Base-by-base conservation (phyloP, 2,329 filamentous ascomycete species). In the Penicillium sclerotigenum region DNA sequence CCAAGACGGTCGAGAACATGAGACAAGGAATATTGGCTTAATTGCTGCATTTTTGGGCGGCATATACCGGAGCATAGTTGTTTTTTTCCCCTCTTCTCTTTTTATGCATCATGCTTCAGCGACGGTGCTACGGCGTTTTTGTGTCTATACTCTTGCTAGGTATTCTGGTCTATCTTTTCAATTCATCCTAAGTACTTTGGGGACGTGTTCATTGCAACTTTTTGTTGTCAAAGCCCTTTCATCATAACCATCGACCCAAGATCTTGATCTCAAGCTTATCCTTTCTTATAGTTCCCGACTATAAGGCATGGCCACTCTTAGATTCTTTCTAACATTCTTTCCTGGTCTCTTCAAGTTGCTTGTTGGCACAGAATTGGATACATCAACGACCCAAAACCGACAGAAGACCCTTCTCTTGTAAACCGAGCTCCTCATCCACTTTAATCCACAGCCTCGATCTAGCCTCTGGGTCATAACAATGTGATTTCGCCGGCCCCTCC, bases 1-100 rank as follows among this genome's bases (percentile, higher is more conserved):
- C 71, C 56, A 77, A 74, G 62, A 78, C 73, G 0, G 75, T 80
- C 16, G 73, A 79, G 66, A 77, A 69, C 56, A 79, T 80, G 77
- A 73, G 76, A 56, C 73, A 73, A 49, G 77, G 75, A 26, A 68
- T 78, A 42, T 63, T 73, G 61, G 69, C 68, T 53, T 75, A 52
- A 67, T 56, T 51, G 52, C 22, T 61, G 56, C 52, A 47, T 61
- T 60, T 50, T 51, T 52, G 42, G 40, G 50, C 45, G 54, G 50
- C 46, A 53, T 57, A 52, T 41, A 52, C 43, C 47, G 43, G 47
- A 38, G 58, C 49, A 52, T 61, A 46, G 20, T 34, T 5, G 33
- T 28, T 34, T 46, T 54, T 52, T 34, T 11, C 11, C 7, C 8
- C 47, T 48, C 14, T 40, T 52, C 50, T 29, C 16, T 58, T 59